A percentile compares a stretch with the other conserved stretches of the same genome.
Conservation (phyloP, 78 protist species). For the Anaeramoeba ignava region DNA sequence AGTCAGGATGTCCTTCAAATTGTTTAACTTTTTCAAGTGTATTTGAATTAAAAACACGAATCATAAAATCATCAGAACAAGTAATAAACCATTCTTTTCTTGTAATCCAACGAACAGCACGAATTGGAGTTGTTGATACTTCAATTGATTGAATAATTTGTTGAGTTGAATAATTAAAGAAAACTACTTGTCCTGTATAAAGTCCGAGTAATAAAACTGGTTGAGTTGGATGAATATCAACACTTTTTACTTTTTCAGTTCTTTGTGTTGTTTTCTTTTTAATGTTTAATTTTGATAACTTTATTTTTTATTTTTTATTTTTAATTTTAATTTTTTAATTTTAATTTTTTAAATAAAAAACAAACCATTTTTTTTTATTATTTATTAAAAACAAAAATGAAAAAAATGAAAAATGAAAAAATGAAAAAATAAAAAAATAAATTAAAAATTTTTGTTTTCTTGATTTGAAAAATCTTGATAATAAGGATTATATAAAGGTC, state of each 20-base stretch:
- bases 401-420: no score
- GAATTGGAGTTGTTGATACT: slow-evolving; percentile 37
- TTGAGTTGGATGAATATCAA: slow-evolving; percentile 93
- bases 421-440: no score
- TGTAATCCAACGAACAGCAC: slow-evolving; percentile 74
- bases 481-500: no score
- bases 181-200: slow-evolving; percentile 78
- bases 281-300: no score
- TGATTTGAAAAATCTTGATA: no score
- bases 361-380: no score
- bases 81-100: slow-evolving; percentile 87
- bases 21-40: slow-evolving; percentile 79
- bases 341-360: no score
- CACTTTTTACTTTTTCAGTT: slow-evolving; percentile 90
- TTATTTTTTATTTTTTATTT: no score
- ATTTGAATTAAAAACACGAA: slow-evolving; percentile 87
- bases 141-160: background rate
- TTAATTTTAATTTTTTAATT: no score
- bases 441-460: no score
- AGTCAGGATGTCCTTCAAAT: slow-evolving; percentile 91
- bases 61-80: slow-evolving; percentile 69
- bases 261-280: no score
- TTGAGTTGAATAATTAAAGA: slow-evolving; percentile 87
- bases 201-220: slow-evolving; percentile 82
- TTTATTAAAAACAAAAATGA: no score